Evolutionary conservation across 2,329 filamentous ascomycete genomes (phyloP), one percentile per base, ranked within the genome.

Genomic region (Phialocephala subalpina): DNA sequence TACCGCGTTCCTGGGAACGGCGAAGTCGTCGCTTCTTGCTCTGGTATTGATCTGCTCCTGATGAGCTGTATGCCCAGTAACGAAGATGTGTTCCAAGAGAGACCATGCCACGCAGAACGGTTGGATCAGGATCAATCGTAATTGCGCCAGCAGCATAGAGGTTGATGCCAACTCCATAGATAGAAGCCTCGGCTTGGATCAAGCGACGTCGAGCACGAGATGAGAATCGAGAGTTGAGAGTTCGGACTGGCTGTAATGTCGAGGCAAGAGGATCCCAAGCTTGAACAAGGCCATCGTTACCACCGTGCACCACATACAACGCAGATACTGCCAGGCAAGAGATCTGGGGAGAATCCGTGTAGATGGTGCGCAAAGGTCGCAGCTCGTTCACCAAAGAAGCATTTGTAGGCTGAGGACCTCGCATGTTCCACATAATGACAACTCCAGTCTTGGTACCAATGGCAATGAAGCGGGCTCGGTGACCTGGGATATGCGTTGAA

Each of bases 241-340:
- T 98, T 45, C 94, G 89, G 60, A 98, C 86, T 0, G 96, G 93
- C 22, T 90, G 88, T 20, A 85, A 79, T 0, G 86, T 91, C 1
- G 95, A 98, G 0, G 90, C 93, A 56, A 99, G 82, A n/a, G 92
- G 92, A 80, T 99, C 96, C 96, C 96, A 99, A 6, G 94, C 92
- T 78, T 98, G 96, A 4, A 97, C 95, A 2, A 98, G 86, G 0
- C 96, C 95, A 79, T 99, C 96, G 71, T 92, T 97, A 29, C 96
- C 96, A 58, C 96, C 96, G 77, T 97, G 93, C 7, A 98, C 92
- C 18, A 99, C 80, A 75, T 97, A 97, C 18, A 99, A 82, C 1
- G 93, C 92, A 1, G 94, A 93, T 56, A 97, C 78, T 6, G 91
- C 96, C 18, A 99, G 79, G 67, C 90, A 93, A 0, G 94, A 92